Conservation (phyloP, 1,284 basidiomycete genomes). For the Kalmanozyma brasiliensis region DNA sequence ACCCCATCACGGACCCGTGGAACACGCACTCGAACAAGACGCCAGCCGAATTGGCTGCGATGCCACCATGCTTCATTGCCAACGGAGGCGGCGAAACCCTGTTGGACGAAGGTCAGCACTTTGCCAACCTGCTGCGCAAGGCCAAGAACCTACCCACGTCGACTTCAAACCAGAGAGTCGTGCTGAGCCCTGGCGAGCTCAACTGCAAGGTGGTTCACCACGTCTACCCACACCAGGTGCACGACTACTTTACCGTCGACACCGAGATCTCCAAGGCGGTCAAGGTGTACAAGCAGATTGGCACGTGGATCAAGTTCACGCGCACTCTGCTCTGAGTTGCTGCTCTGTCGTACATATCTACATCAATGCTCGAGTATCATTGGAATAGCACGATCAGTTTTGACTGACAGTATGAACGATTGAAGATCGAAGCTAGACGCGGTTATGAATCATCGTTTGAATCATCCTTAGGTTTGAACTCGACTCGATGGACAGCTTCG, state of each 20-base stretch:
- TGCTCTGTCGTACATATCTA: background rate
- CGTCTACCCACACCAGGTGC: constrained; percentile 30
- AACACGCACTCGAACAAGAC: constrained; percentile 45
- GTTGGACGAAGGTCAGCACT: constrained; percentile 47
- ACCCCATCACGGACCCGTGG: constrained; percentile 42
- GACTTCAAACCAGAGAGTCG: constrained; percentile 33
- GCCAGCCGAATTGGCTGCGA: constrained; percentile 24
- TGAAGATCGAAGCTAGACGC: too few species aligned
- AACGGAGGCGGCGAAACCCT: constrained; percentile 44
- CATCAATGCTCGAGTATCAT: too few species aligned
- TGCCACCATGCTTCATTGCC: constrained; percentile 44
- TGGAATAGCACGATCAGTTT: too few species aligned
- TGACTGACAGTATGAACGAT: too few species aligned
- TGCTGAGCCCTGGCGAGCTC: constrained; percentile 41
- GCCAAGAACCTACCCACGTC: constrained; percentile 45
- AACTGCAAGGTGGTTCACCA: constrained; percentile 39
- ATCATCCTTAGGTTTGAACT: constrained; percentile 28
- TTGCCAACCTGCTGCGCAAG: constrained; percentile 52
- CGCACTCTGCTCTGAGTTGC: constrained; percentile 26
- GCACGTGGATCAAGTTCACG: constrained; percentile 51
- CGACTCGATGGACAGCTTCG: constrained; percentile 20
- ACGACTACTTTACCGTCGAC: constrained; percentile 55
- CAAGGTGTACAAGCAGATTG: constrained; percentile 44
- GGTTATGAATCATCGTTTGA: constrained; percentile 8
- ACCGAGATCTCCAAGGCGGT: constrained; percentile 40